These are phyloP conservation scores for Lepiota subincarnata DNA, from an alignment of 768 basidiomycete genomes.

Conservation along the genomic window DNA sequence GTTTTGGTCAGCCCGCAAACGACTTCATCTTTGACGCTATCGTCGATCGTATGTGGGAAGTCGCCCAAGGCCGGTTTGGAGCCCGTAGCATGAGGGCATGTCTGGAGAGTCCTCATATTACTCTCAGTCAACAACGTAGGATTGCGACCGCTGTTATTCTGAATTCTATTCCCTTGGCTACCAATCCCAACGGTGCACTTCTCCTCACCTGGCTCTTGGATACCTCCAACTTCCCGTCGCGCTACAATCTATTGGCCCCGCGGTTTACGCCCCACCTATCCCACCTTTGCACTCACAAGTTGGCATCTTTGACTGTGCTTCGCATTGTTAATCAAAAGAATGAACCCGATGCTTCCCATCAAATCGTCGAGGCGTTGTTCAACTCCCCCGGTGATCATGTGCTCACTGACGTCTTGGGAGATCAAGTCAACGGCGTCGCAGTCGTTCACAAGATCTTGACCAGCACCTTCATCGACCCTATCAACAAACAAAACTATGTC, in stretches of 20 bases:
- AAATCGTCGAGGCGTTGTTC: constrained; percentile 88
- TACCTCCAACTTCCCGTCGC: constrained; percentile 90
- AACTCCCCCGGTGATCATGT: constrained; percentile 87
- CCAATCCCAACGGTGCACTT: constrained; percentile 95
- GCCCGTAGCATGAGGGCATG: constrained; percentile 98
- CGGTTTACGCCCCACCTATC: constrained; percentile 96
- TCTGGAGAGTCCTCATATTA: constrained; percentile 86
- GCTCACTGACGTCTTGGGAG: constrained; percentile 88
- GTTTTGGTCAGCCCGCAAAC: constrained; percentile 84
- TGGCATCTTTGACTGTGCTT: constrained; percentile 92
- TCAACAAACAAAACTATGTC: constrained; percentile 63
- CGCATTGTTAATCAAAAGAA: constrained; percentile 96
- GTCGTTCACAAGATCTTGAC: constrained; percentile 91
- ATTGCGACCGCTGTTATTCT: constrained; percentile 92
- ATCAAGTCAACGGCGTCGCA: constrained; percentile 94
- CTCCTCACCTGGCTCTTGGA: constrained; percentile 96
- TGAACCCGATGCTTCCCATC: constrained; percentile 82
- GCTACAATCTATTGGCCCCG: constrained; percentile 90
- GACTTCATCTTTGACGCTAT: constrained; percentile 98
- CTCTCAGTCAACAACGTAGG: constrained; percentile 86
- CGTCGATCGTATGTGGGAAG: constrained; percentile 97
- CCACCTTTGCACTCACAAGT: constrained; percentile 95
- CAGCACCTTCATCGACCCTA: constrained; percentile 76
- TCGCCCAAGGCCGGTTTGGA: constrained; percentile 96
- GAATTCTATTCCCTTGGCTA: constrained; percentile 96